These are phyloP conservation scores for Pyrenochaeta sp. DNA, from an alignment of 2,329 filamentous ascomycete species.

Conservation along the genomic window DNA sequence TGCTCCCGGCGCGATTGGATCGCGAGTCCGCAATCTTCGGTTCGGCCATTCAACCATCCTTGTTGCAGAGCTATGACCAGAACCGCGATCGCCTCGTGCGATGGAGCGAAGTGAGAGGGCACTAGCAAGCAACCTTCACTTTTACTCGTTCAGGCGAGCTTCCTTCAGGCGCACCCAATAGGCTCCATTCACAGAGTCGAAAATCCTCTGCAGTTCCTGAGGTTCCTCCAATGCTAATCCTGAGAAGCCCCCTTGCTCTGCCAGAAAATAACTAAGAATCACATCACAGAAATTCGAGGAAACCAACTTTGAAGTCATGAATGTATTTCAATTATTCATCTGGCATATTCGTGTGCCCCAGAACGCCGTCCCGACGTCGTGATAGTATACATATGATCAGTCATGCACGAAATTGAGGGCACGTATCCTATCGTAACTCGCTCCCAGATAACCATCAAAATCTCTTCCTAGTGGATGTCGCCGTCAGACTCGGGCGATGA, in stretches of 20 bases:
- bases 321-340: neutral
- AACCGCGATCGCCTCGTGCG: neutral
- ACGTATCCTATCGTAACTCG: conserved; percentile 3
- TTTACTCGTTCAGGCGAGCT: too few relatives aligned
- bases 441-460: neutral
- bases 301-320: neutral
- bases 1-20: conserved; percentile 27
- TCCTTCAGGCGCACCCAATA: too few relatives aligned
- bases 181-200: too few relatives aligned
- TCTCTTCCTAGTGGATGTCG: neutral
- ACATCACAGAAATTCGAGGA: too few relatives aligned
- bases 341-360: neutral
- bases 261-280: too few relatives aligned
- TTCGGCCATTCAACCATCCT: conserved; percentile 13
- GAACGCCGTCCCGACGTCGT: neutral
- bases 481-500: neutral
- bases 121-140: neutral
- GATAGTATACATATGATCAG: conserved; percentile 1
- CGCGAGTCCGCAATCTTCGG: conserved; percentile 22
- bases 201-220: too few relatives aligned
- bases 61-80: conserved; percentile 9
- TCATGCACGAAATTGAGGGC: conserved; percentile 3
- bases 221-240: too few relatives aligned
- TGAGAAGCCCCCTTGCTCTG: too few relatives aligned
- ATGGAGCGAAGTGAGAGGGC: neutral